Conservation (phyloP, 768 basidiomycete genomes). For the Termitomyces sp. region DNA sequence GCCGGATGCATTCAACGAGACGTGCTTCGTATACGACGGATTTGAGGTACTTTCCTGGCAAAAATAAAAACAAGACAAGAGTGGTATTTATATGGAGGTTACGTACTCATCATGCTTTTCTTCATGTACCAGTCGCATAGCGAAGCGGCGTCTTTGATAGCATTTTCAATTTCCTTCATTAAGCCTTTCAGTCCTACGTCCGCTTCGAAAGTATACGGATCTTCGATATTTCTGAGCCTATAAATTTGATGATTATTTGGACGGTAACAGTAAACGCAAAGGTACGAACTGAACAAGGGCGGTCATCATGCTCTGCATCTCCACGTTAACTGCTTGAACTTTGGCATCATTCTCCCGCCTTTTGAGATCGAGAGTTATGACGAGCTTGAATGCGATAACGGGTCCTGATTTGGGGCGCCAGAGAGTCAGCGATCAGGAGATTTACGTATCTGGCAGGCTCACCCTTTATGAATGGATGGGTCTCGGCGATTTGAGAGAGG, state of each 20-base stretch:
- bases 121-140: slow-evolving; percentile 2
- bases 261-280: too few relatives aligned
- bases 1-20: neutral
- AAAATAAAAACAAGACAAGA: too few relatives aligned
- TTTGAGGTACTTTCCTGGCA: neutral
- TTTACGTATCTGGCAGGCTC: too few relatives aligned
- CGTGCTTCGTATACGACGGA: neutral
- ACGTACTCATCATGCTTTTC: neutral
- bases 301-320: slow-evolving; percentile 4
- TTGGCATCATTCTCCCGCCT: neutral
- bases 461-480: neutral
- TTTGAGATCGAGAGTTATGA: neutral
- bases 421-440: neutral
- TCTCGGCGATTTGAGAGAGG: neutral
- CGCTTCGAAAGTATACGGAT: neutral
- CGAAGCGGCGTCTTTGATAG: neutral
- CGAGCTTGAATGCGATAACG: slow-evolving; percentile 1
- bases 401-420: neutral
- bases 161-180: neutral
- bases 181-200: neutral
- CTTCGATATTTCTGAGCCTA: neutral
- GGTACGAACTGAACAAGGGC: neutral
- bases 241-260: neutral
- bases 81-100: too few relatives aligned
- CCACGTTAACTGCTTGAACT: neutral